Percentiles rank a stretch among this genome's conserved stretches.
phyloP scores from a whole-genome alignment of 371 early-diverging fungal species.

The Cladochytrium tenue region DNA sequence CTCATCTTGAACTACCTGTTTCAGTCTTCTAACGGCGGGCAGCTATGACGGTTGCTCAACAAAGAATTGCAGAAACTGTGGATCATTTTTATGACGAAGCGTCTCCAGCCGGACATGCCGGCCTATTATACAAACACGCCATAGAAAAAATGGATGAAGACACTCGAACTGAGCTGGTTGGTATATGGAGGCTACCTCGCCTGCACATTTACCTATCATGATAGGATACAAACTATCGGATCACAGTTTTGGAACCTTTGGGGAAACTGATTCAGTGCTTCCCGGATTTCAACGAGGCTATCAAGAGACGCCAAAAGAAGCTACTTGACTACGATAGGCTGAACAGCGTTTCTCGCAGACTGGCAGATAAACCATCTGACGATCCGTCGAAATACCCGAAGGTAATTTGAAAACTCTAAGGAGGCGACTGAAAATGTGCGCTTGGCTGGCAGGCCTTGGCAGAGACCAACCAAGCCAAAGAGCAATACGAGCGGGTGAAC shows the following conservation, averaged over 20 bases:
- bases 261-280: conserved; percentile 82
- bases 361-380: conserved; percentile 79
- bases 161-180: conserved; percentile 70
- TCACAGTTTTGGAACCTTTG: conserved; percentile 86
- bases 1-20: background rate
- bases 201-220: background rate
- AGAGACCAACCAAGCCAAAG: conserved; percentile 73
- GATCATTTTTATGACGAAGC: conserved; percentile 67
- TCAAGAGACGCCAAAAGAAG: conserved; percentile 84
- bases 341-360: conserved; percentile 71
- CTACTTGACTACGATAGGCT: conserved; percentile 85
- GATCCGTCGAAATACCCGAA: conserved; percentile 70
- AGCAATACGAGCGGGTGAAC: conserved; percentile 82
- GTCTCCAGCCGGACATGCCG: conserved; percentile 44
- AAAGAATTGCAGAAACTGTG: conserved; percentile 76
- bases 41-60: conserved; percentile 84
- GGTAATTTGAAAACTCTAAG: conserved; percentile 31
- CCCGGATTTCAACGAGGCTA: conserved; percentile 89
- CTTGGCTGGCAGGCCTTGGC: conserved; percentile 65
- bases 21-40: conserved; percentile 1
- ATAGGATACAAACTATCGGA: conserved; percentile 73
- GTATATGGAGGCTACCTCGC: background rate
- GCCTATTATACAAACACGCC: conserved; percentile 71
- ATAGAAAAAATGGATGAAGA: conserved; percentile 80
- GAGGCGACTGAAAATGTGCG: background rate